These are phyloP conservation scores for Aspergillus heteromorphus DNA, from an alignment of 495 filamentous ascomycete genomes.

Conservation along the genomic window DNA sequence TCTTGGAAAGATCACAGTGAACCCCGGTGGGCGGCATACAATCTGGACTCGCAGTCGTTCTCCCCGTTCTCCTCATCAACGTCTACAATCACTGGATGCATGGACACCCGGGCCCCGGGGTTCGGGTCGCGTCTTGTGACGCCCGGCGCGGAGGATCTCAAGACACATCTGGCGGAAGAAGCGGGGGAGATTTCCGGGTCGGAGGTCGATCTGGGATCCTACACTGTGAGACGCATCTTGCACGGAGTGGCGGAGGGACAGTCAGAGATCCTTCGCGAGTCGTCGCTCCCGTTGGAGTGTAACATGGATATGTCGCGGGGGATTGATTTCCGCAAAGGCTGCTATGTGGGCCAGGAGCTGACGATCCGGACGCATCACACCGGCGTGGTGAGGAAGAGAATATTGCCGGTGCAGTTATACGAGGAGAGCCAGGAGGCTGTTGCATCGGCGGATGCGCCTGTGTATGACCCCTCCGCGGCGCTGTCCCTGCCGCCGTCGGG, in stretches of 20 bases:
- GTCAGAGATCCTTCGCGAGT: conserved; percentile 61
- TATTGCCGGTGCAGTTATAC: conserved; percentile 83
- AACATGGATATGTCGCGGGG: conserved; percentile 79
- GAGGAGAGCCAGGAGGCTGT: conserved; percentile 27
- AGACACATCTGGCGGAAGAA: conserved; percentile 33
- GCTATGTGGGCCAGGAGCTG: conserved; percentile 94
- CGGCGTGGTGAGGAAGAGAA: conserved; percentile 84
- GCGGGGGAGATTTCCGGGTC: conserved; percentile 27
- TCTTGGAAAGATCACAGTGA: conserved; percentile 53
- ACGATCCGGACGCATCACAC: conserved; percentile 92
- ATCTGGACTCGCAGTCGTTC: conserved; percentile 30
- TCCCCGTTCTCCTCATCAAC: conserved; percentile 20
- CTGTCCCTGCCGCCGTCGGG: conserved; percentile 25
- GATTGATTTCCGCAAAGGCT: conserved; percentile 91
- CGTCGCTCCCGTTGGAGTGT: conserved; percentile 71
- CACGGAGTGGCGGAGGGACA: conserved; percentile 81
- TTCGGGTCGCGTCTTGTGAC: conserved; percentile 60
- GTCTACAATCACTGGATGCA: conserved; percentile 36
- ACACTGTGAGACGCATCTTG: conserved; percentile 68
- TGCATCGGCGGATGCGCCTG: conserved; percentile 34
- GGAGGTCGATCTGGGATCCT: conserved; percentile 37
- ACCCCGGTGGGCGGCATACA: conserved; percentile 43
- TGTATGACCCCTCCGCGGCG: conserved; percentile 44
- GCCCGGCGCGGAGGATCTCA: conserved; percentile 35
- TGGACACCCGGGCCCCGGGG: conserved; percentile 61